Percentiles rank a stretch among this genome's conserved stretches.
phyloP scores from a whole-genome alignment of 768 basidiomycete genomes.

The Amanita phalloides region DNA sequence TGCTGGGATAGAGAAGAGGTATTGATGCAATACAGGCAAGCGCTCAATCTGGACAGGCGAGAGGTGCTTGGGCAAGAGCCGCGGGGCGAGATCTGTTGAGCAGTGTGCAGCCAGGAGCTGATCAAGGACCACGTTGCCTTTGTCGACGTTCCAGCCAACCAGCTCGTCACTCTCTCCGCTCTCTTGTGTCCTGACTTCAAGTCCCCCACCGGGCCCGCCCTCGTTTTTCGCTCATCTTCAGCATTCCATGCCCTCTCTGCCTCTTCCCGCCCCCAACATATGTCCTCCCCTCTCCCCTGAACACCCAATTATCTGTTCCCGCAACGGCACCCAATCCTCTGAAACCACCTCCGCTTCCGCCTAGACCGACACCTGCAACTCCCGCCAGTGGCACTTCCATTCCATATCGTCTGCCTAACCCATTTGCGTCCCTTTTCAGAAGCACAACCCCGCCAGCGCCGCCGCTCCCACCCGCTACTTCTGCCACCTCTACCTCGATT shows the following conservation, averaged over 20 bases:
- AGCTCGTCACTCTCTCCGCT: conserved; percentile 74
- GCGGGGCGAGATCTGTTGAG: not conserved
- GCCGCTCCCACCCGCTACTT: too few relatives aligned
- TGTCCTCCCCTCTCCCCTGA: conserved; percentile 15
- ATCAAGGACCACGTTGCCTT: conserved; percentile 77
- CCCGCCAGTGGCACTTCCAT: conserved; percentile 7
- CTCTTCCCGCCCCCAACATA: conserved; percentile 23
- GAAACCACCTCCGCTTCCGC: conserved; percentile 29
- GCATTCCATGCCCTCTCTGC: conserved; percentile 42
- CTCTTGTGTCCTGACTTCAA: conserved; percentile 29
- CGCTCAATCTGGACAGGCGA: conserved; percentile 5
- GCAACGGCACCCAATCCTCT: conserved; percentile 35
- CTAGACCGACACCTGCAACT: conserved; percentile 19
- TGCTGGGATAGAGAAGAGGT: too few relatives aligned
- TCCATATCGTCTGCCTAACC: too few relatives aligned
- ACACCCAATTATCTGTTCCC: conserved; percentile 22
- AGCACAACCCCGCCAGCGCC: too few relatives aligned
- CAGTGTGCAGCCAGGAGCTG: conserved; percentile 44
- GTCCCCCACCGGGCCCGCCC: conserved; percentile 36
- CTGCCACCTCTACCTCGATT: too few relatives aligned
- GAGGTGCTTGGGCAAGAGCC: conserved; percentile 3
- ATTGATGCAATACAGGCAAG: too few relatives aligned
- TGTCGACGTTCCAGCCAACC: conserved; percentile 34
- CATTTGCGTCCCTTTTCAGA: too few relatives aligned
- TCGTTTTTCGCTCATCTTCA: conserved; percentile 11